phyloP scores from a whole-genome alignment of 768 basidiomycete species.

The Glaciozyma martinii region DNA sequence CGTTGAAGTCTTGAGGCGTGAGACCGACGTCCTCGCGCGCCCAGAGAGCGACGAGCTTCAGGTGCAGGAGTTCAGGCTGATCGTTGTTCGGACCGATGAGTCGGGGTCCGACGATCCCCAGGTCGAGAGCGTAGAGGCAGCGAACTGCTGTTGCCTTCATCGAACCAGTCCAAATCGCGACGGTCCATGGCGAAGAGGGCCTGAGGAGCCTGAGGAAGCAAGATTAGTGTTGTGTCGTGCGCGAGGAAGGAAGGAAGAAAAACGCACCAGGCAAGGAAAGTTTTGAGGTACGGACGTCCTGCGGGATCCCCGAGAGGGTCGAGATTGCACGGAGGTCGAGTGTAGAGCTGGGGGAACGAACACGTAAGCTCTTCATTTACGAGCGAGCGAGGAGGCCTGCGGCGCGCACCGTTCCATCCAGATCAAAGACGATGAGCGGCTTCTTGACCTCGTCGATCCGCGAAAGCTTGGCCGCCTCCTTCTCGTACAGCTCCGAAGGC shows the following conservation, averaged over 20 bases:
- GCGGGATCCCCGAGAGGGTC: conserved; percentile 9
- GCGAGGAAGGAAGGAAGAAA: no score
- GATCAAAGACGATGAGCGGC: conserved; percentile 16
- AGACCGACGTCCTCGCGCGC: conserved; percentile 20
- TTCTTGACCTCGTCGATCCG: no score
- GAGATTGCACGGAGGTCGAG: conserved; percentile 25
- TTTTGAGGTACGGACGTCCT: conserved; percentile 21
- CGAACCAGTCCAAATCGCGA: conserved; percentile 26
- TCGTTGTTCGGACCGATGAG: conserved; percentile 5
- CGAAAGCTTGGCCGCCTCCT: background rate
- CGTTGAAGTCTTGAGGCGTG: conserved; percentile 10
- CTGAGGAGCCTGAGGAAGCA: conserved; percentile 21
- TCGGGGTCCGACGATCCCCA: conserved; percentile 21
- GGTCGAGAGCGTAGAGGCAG: conserved; percentile 21
- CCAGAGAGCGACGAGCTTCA: conserved; percentile 24
- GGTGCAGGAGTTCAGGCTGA: conserved; percentile 21
- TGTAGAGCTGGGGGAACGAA: conserved; percentile 12
- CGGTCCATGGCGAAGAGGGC: conserved; percentile 15
- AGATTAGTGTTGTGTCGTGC: no score
- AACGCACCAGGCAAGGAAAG: conserved; percentile 12
- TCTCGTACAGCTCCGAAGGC: conserved; percentile 6
- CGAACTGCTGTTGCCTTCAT: conserved; percentile 15
- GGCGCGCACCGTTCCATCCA: conserved; percentile 20
- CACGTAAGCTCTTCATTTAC: no score
- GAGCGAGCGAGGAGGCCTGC: background rate